Evolutionary conservation across 495 filamentous ascomycete genomes (phyloP), one percentile per base, ranked within the genome.

Genomic region (Penicillium maclennaniae): DNA sequence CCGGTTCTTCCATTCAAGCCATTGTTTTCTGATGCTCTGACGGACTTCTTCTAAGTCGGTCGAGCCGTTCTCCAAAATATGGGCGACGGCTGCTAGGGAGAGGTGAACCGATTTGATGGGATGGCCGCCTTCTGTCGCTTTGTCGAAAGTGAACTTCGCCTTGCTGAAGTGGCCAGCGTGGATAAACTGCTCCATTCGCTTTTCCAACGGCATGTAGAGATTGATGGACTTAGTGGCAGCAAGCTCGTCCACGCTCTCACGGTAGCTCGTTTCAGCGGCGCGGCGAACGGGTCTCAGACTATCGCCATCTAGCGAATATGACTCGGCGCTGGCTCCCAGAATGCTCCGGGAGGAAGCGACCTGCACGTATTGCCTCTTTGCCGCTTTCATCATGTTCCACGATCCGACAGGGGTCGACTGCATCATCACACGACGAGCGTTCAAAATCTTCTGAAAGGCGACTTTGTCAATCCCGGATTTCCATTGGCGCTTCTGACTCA

Each of bases 311-410:
- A 58, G 19, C 12, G 49, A 34, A 27, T 52, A 64, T 19, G 37
- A 52, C 12, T 56, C 56, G 7, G 51, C 49, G 26, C 55, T 51
- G 37, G 51, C 56, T 8, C 74, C 74, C 36, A 76, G 51, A 26
- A 77, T 60, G n/a, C 67, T 67, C 43, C 63, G 64, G n/a, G 68
- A 71, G 36, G 56, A 49, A 44, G 72, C 50, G 7, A 65, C 59
- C 50, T 67, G 56, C n/a, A 59, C 56, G 43, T 70, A 56, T 47
- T 68, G 57, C 7, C 62, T 49, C 37, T 68, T 71, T 6, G 74
- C 71, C 5, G 73, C 68, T 42, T 74, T 70, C 14, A 76, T 51
- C 74, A 76, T 72, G 17, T 70, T 67, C 72, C 73, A 77, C 44
- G 70, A 60, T 12, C 74, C 71, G 16, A 72, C 66, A 0, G 72